Conservation (phyloP, 2,329 filamentous ascomycete genomes). For the Beauveria brongniartii region DNA sequence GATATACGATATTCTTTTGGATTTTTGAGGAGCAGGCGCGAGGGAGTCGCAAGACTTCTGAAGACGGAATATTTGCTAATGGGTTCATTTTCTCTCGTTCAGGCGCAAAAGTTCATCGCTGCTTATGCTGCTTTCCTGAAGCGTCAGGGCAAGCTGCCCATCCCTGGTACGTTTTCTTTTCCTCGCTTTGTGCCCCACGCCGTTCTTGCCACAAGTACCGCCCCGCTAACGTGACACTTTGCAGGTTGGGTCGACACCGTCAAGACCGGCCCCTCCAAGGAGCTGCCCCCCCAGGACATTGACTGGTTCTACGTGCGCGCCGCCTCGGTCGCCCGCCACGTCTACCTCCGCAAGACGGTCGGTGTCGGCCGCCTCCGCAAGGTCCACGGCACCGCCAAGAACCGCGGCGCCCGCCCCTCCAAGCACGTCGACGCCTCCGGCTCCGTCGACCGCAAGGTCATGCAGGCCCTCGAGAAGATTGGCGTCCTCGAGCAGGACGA, state of each 20-base stretch:
- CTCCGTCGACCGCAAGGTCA: slow-evolving; percentile 92
- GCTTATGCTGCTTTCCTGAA: slow-evolving; percentile 86
- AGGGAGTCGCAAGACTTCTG: slow-evolving; percentile 67
- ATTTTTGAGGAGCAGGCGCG: slow-evolving; percentile 52
- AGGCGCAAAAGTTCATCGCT: slow-evolving; percentile 85
- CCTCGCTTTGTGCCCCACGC: background rate
- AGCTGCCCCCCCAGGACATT: slow-evolving; percentile 95
- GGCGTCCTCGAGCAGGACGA: slow-evolving; percentile 95
- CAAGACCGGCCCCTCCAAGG: slow-evolving; percentile 94
- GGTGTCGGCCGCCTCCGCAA: slow-evolving; percentile 97
- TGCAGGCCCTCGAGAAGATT: slow-evolving; percentile 98
- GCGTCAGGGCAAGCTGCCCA: slow-evolving; percentile 87
- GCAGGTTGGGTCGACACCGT: slow-evolving; percentile 98
- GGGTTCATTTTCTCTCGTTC: slow-evolving; percentile 33
- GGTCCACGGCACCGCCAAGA: slow-evolving; percentile 93
- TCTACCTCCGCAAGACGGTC: slow-evolving; percentile 99
- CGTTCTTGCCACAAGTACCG: no score
- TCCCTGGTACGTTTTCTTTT: slow-evolving; percentile 59
- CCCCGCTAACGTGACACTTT: background rate
- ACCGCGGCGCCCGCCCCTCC: slow-evolving; percentile 84
- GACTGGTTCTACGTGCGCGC: slow-evolving; percentile 95
- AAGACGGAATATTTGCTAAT: slow-evolving; percentile 69
- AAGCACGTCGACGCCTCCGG: slow-evolving; percentile 95
- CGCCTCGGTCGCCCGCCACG: slow-evolving; percentile 90
- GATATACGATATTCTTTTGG: background rate